phyloP scores from a whole-genome alignment of 345 rosid species.

The Citrus medica region DNA sequence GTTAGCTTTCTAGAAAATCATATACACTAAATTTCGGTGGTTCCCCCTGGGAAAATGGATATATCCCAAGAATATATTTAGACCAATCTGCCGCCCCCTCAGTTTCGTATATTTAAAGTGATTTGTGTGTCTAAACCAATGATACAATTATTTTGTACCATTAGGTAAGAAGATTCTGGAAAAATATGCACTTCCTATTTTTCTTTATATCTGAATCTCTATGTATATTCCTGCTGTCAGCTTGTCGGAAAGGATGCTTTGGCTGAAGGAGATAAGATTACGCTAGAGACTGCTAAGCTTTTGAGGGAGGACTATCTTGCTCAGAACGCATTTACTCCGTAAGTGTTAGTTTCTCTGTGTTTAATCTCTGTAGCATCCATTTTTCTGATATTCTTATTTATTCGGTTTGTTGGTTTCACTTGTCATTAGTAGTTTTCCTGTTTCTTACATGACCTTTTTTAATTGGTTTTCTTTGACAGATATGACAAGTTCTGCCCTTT shows the following conservation, averaged over 20 bases:
- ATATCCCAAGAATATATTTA: no score
- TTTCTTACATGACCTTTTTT: not conserved
- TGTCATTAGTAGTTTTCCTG: not conserved
- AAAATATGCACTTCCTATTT: not conserved
- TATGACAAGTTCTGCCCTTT: conserved; percentile 98
- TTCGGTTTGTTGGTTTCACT: not conserved
- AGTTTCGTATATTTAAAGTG: no score
- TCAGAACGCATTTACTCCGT: conserved; percentile 99
- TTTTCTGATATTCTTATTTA: not conserved
- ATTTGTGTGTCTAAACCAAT: no score
- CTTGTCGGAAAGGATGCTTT: conserved; percentile 99
- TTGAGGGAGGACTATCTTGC: conserved; percentile 99
- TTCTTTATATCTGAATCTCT: conserved; percentile 4
- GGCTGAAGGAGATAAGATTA: conserved; percentile 95
- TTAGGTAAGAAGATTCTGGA: no score
- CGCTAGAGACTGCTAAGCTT: conserved; percentile 95
- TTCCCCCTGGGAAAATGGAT: not conserved
- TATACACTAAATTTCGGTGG: not conserved
- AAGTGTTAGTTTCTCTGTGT: conserved; percentile 26
- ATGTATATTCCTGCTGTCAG: conserved; percentile 61
- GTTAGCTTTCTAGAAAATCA: not conserved
- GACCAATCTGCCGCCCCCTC: no score
- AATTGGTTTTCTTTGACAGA: conserved; percentile 34
- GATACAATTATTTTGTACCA: no score
- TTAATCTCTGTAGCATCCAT: not conserved